Evolutionary conservation across 176 grass and related monocot species (phyloP).

Genomic region (Rhynchospora tenuis): DNA sequence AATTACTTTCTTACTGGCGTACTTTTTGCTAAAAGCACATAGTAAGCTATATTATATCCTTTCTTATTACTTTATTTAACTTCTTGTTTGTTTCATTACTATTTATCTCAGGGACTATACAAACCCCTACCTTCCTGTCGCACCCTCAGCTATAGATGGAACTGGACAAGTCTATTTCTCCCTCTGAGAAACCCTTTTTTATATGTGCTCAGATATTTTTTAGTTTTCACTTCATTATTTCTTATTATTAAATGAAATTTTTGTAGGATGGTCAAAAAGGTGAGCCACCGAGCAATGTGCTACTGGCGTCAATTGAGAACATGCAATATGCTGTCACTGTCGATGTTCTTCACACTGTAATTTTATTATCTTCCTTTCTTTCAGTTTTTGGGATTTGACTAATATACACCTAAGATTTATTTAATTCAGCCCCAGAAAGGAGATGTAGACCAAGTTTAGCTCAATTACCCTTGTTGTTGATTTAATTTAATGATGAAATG

Average conservation of each 20-base stretch:
- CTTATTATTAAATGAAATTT: conserved; percentile 13
- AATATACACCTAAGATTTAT: neutral
- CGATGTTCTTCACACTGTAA: conserved; percentile 92
- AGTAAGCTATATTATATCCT: neutral
- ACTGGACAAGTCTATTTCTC: conserved; percentile 49
- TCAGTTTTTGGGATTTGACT: neutral
- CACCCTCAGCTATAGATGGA: conserved; percentile 74
- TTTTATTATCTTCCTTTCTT: conserved; percentile 12
- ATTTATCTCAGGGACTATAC: conserved; percentile 76
- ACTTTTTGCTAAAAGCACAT: neutral
- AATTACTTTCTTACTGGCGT: neutral
- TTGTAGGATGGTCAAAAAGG: conserved; percentile 63
- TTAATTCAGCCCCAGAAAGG: neutral
- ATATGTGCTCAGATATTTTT: conserved; percentile 8
- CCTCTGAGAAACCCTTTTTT: neutral
- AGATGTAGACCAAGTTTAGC: neutral
- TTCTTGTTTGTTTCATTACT: conserved; percentile 9
- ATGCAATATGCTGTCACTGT: conserved; percentile 98
- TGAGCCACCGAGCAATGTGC: conserved; percentile 86
- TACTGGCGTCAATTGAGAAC: conserved; percentile 90
- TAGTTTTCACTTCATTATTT: conserved; percentile 18
- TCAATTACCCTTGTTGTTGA: neutral
- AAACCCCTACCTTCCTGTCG: conserved; percentile 91
- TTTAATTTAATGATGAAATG: neutral
- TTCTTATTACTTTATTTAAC: neutral